Conservation (phyloP, 2,329 filamentous ascomycete species). For the Aspergillus uvarum region DNA sequence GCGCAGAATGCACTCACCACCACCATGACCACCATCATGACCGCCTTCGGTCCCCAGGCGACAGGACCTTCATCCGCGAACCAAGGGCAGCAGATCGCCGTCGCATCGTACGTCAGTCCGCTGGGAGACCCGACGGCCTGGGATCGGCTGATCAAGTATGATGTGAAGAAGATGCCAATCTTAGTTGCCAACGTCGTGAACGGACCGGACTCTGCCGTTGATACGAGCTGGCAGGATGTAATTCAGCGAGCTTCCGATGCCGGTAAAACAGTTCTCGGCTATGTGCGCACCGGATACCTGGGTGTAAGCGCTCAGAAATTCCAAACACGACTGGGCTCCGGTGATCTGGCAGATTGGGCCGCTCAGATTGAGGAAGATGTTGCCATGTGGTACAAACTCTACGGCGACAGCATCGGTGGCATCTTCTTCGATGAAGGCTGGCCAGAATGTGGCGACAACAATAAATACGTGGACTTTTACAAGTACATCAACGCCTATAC, state of each 20-base stretch:
- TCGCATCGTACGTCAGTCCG: conserved; percentile 24
- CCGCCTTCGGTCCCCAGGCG: not conserved
- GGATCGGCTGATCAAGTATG: conserved; percentile 18
- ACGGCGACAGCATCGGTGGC: conserved; percentile 27
- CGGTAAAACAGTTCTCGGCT: conserved; percentile 20
- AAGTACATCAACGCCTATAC: conserved; percentile 21
- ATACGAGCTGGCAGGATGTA: conserved; percentile 13
- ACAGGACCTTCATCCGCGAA: not conserved
- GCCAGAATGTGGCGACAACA: conserved; percentile 28
- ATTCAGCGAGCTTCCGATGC: conserved; percentile 12
- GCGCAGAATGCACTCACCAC: not conserved
- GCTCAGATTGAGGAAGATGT: conserved; percentile 20
- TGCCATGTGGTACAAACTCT: conserved; percentile 23
- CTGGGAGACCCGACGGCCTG: conserved; percentile 17
- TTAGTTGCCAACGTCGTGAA: conserved; percentile 22
- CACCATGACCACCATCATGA: not conserved
- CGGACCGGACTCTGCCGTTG: conserved; percentile 15
- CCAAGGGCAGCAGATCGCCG: conserved; percentile 19
- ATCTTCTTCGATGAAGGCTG: conserved; percentile 38
- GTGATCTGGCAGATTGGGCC: conserved; percentile 17
- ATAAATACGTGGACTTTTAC: conserved; percentile 31
- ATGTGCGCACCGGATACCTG: conserved; percentile 21
- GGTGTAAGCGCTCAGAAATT: conserved; percentile 18
- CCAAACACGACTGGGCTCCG: conserved; percentile 17
- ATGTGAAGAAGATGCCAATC: conserved; percentile 13